Evolutionary conservation across 108 stramenopile genomes (phyloP).

Genomic region (Nitzschia putrida): DNA sequence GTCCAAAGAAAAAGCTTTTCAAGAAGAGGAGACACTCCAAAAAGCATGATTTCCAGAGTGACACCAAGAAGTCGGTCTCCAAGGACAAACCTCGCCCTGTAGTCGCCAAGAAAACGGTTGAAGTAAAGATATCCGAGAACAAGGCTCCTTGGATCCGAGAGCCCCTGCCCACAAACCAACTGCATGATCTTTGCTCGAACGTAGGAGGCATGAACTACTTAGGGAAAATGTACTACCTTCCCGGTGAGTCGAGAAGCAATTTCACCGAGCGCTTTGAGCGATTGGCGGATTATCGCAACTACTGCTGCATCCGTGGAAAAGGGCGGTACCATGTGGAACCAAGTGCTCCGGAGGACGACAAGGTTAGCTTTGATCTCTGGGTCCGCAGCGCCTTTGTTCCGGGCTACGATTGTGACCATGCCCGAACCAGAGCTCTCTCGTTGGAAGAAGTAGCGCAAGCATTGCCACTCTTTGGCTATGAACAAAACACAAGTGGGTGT

Average conservation of each 20-base stretch:
- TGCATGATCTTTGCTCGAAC: not conserved
- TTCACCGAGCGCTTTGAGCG: not conserved
- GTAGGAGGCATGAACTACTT: not conserved
- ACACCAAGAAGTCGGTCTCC: too few relatives aligned
- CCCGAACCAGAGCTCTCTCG: not conserved
- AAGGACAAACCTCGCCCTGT: too few relatives aligned
- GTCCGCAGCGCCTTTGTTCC: conserved; percentile 5
- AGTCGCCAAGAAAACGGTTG: not conserved
- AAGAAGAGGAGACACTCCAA: too few relatives aligned
- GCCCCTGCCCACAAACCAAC: not conserved
- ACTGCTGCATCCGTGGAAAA: not conserved
- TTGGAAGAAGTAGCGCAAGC: not conserved
- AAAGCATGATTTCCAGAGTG: too few relatives aligned
- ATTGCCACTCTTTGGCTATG: not conserved
- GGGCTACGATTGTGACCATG: not conserved
- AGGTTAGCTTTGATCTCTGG: not conserved
- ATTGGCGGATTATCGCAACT: not conserved
- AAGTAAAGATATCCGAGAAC: not conserved
- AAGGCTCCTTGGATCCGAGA: conserved; percentile 7
- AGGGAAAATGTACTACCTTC: not conserved
- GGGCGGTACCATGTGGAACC: conserved; percentile 7
- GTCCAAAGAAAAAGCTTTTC: not conserved
- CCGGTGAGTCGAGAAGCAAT: not conserved
- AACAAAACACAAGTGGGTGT: not conserved
- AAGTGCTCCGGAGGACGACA: not conserved